Evolutionary conservation across 192 early-diverging fungal species (phyloP).

Genomic region (Dissophora globulifera): DNA sequence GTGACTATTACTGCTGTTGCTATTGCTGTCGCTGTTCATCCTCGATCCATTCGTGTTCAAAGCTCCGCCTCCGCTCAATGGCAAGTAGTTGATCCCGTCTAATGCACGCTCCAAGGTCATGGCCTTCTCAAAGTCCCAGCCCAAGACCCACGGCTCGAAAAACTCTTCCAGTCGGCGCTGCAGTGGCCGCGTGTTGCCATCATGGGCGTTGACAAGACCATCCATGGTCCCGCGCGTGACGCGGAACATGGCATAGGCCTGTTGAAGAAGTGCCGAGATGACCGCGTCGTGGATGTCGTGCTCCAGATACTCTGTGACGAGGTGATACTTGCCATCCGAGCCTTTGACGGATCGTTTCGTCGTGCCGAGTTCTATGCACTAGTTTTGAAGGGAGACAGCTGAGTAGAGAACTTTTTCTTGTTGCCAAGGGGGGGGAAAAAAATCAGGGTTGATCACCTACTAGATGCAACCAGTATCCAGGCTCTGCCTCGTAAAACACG

Average conservation of each 20-base stretch:
- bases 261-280: conserved; percentile 54
- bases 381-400: not conserved
- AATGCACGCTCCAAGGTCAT: conserved; percentile 41
- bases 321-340: conserved; percentile 59
- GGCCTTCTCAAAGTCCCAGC: conserved; percentile 65
- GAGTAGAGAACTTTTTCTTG: too few relatives aligned
- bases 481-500: conserved; percentile 66
- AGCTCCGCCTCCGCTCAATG: conserved; percentile 17
- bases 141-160: conserved; percentile 67
- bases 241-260: conserved; percentile 66
- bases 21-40: too few relatives aligned
- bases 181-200: conserved; percentile 24
- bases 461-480: conserved; percentile 70
- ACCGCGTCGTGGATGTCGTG: conserved; percentile 63
- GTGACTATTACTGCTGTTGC: too few relatives aligned
- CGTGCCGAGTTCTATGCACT: conserved; percentile 54
- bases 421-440: too few relatives aligned
- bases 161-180: conserved; percentile 64
- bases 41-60: too few relatives aligned
- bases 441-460: conserved; percentile 40
- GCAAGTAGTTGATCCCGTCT: conserved; percentile 45
- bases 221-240: conserved; percentile 39
- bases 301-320: conserved; percentile 64
- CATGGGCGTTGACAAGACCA: conserved; percentile 19
- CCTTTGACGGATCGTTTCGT: conserved; percentile 56